These are phyloP conservation scores for Parietichytrium sp. DNA, from an alignment of 108 stramenopile species.

Conservation along the genomic window DNA sequence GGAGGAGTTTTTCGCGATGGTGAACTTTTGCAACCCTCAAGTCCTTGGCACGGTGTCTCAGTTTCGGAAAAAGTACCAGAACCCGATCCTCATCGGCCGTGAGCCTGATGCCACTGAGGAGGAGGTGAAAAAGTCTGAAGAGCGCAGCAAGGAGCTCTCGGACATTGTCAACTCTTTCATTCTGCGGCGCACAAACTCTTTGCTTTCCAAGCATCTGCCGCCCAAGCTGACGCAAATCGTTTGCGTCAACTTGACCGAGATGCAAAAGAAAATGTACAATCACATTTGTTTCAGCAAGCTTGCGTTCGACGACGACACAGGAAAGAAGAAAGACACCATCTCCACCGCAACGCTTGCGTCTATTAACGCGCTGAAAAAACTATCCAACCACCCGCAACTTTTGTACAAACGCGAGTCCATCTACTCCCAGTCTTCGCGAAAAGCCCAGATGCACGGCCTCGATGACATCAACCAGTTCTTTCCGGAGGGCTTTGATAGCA, in stretches of 20 bases:
- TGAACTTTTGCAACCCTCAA: conserved; percentile 89
- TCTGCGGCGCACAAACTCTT: conserved; percentile 86
- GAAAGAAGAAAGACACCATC: background rate
- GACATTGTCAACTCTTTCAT: conserved; percentile 90
- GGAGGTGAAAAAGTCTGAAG: conserved; percentile 75
- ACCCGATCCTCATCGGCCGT: conserved; percentile 82
- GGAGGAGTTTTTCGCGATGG: conserved; percentile 92
- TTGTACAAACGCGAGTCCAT: background rate
- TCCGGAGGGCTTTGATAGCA: background rate
- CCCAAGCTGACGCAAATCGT: conserved; percentile 97
- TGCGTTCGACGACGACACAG: conserved; percentile 72
- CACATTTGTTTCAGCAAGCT: conserved; percentile 71
- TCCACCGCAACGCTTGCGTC: background rate
- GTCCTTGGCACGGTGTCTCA: conserved; percentile 82
- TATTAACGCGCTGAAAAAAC: conserved; percentile 32
- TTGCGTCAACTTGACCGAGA: conserved; percentile 88
- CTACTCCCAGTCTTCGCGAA: background rate
- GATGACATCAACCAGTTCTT: background rate
- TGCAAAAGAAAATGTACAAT: conserved; percentile 91
- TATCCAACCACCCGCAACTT: conserved; percentile 41
- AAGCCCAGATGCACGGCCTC: background rate
- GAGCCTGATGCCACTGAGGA: conserved; percentile 90
- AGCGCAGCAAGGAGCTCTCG: conserved; percentile 84
- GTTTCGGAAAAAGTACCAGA: conserved; percentile 72
- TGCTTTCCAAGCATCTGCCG: conserved; percentile 94